Evolutionary conservation across 441 rosid species (phyloP).

Genomic region (Aquilaria agallochum): DNA sequence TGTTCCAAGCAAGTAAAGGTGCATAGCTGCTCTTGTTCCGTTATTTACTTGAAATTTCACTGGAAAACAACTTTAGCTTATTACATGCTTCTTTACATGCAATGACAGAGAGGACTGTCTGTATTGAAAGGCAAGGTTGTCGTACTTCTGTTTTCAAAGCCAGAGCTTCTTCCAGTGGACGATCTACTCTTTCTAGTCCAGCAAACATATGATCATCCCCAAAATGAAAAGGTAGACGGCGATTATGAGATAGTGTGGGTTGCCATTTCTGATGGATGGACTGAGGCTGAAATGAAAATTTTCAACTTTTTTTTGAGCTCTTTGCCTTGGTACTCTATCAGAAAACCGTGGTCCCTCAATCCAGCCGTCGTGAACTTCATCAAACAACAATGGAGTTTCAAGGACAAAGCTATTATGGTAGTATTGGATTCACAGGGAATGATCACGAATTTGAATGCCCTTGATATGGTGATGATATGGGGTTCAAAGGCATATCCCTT

Average conservation of each 20-base stretch:
- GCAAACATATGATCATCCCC: constrained; percentile 47
- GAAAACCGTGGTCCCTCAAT: constrained; percentile 47
- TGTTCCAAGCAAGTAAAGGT: constrained; percentile 47
- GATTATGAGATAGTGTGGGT: constrained; percentile 60
- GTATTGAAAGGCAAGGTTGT: constrained; percentile 60
- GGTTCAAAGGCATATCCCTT: constrained; percentile 74
- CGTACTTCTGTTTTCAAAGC: constrained; percentile 57
- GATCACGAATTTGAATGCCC: constrained; percentile 52
- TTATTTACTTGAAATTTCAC: neutral
- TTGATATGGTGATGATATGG: constrained; percentile 76
- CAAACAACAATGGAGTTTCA: constrained; percentile 51
- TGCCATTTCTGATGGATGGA: constrained; percentile 64
- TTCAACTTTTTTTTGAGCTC: constrained; percentile 42
- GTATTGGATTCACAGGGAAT: constrained; percentile 59
- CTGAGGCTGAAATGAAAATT: constrained; percentile 33
- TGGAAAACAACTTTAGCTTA: constrained; percentile 1
- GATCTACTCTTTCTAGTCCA: constrained; percentile 52
- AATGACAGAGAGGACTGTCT: constrained; percentile 43
- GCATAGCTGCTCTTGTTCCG: constrained; percentile 3
- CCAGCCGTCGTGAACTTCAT: constrained; percentile 41
- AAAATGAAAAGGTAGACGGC: constrained; percentile 28
- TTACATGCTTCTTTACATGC: neutral
- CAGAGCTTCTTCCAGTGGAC: constrained; percentile 50
- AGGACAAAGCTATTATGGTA: constrained; percentile 45
- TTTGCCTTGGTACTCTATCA: constrained; percentile 65